Conservation (phyloP, 2,329 filamentous ascomycete genomes). For the Pseudogymnoascus sp. region DNA sequence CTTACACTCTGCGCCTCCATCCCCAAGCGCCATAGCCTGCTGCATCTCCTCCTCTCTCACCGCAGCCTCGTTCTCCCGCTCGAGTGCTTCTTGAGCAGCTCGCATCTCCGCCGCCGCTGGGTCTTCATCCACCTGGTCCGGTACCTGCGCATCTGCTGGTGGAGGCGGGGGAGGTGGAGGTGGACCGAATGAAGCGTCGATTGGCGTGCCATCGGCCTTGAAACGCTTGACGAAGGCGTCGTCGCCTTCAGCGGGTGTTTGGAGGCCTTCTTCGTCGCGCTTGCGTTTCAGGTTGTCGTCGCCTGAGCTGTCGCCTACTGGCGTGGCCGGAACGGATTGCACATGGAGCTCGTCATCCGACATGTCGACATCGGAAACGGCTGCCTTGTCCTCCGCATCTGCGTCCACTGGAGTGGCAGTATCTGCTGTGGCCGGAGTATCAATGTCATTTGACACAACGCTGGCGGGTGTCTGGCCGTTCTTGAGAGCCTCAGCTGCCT, state of each 20-base stretch:
- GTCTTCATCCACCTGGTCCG: conserved; percentile 9
- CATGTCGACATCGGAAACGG: conserved; percentile 18
- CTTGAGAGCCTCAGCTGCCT: conserved; percentile 26
- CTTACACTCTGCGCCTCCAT: not conserved
- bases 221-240: conserved; percentile 24
- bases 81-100: conserved; percentile 26
- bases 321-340: conserved; percentile 39
- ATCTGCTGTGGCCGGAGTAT: conserved; percentile 25
- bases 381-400: conserved; percentile 26
- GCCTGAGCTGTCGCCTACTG: conserved; percentile 29
- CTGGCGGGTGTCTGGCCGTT: conserved; percentile 26
- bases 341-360: conserved; percentile 38
- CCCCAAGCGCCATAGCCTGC: not conserved
- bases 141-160: conserved; percentile 14
- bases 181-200: conserved; percentile 1
- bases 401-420: conserved; percentile 32
- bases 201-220: conserved; percentile 21
- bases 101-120: conserved; percentile 21
- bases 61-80: conserved; percentile 25
- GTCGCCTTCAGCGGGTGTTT: conserved; percentile 16
- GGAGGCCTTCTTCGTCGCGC: conserved; percentile 41
- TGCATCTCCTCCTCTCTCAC: conserved; percentile 4
- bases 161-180: conserved; percentile 25
- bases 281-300: conserved; percentile 53
- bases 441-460: conserved; percentile 17